Evolutionary conservation across 495 filamentous ascomycete species (phyloP), one percentile per base, ranked within the genome.

Genomic region (Xylaria nigripes): DNA sequence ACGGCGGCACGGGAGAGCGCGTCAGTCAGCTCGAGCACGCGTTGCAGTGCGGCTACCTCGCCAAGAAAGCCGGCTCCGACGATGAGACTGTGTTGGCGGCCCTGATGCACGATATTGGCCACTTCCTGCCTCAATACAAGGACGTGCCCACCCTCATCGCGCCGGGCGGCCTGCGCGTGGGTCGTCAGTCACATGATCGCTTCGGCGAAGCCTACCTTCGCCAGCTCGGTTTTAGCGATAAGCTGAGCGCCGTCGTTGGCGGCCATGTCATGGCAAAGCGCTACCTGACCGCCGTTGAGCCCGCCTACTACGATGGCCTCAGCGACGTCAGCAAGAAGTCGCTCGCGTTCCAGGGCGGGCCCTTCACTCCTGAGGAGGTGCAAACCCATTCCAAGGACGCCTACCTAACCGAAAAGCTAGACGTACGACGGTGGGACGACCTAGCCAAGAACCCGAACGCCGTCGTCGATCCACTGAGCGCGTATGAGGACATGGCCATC

Each of bases 1-100:
- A 29, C 9, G 27, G 27, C 9, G 27, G 27, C 27, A 29, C 27
- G 27, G 72, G 73, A 27, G 73, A 77, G 57, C 69, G 67, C 1
- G 71, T 77, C 54, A 69, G 64, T 38, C 74, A 77, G 56, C 68
- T 77, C 3, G 72, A 75, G 41, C 74, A 77, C 54, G 71, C 60
- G 43, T 59, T 77, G 6, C 74, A 77, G 58, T 69, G 69, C 16
- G 74, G 72, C 1, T 61, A 75, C 23, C 65, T 63, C 18, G 55
- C 40, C 30, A 21, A 53, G 3, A 29, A 29, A 29, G 27, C 61
- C 12, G 7, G 32, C 7, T 50, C 46, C 21, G 61, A 66, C 29
- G 64, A 67, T 44, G 72, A 72, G 15, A 64, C 70, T 2, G 59
- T 73, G 1, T 63, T 75, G 36, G 72, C 72, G 2, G 72, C 72